Base-by-base conservation (phyloP, 768 basidiomycete species). In the Suillus paluster region DNA sequence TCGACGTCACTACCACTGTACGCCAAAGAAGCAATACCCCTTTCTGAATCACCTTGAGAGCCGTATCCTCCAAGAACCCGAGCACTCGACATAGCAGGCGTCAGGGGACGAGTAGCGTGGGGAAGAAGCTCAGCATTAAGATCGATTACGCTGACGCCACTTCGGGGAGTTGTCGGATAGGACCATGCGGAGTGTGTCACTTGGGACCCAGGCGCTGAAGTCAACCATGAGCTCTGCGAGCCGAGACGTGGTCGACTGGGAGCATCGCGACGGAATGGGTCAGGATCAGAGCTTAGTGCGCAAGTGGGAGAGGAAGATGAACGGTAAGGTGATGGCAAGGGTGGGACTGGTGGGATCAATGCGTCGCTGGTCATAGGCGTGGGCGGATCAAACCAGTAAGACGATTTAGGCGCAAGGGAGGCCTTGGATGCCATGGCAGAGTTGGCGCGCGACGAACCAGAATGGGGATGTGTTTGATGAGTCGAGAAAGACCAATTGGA, bases 401-500 rank as follows among this genome's bases (percentile, higher is more conserved):
- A 82, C 1, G 88, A 87, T 71, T 86, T 88, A 42, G 69, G 62
- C 4, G 71, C 71, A 49, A 76, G 70, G n/a, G 77, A 77, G 4
- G 71, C 73, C 19, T 73, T 60, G 34, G 78, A 77, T 17, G 69
- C 66, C 19, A 78, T 73, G 2, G 67, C 69, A 15, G 62, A 44
- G 46, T 62, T 62, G 33, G 48, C 30, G 34, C 63, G 65, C 49
- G 45, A 46, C 1, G 64, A 70, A 23, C 44, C 57, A 50, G 70
- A 67, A 12, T 65, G 69, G 46, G 80, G 79, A 27, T 79, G 79
- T 2, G 86, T 85, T 53, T 86, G 82, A 67, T 86, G 85, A 2
- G 89, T 90, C 1, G 88, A 87, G 73, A 90, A 89, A 1, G 89
- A 90, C 84, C 88, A 91, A 19, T 83, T 83, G 9, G 89, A 91